Percentiles rank a stretch among this genome's conserved stretches.
These are phyloP conservation scores for Exophiala viscosa DNA, from an alignment of 2,329 filamentous ascomycete genomes.

Conservation along the genomic window DNA sequence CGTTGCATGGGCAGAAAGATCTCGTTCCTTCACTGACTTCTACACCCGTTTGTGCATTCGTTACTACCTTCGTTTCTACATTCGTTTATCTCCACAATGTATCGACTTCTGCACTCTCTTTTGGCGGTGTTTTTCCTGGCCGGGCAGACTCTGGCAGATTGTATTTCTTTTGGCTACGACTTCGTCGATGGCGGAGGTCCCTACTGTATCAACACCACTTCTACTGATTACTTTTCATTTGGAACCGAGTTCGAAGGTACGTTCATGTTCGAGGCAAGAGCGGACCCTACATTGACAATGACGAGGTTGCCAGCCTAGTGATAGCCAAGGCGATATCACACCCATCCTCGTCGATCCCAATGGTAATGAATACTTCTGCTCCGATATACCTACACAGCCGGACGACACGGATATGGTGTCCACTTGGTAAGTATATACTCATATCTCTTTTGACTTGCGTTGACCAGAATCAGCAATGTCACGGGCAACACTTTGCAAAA, in stretches of 20 bases:
- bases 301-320: slow-evolving; percentile 19
- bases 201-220: slow-evolving; percentile 27
- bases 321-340: slow-evolving; percentile 21
- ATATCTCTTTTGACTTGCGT: not conserved
- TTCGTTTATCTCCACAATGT: slow-evolving; percentile 12
- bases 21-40: too few relatives aligned
- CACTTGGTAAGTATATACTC: slow-evolving; percentile 19
- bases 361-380: slow-evolving; percentile 26
- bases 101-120: slow-evolving; percentile 1
- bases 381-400: slow-evolving; percentile 22
- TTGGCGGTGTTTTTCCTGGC: slow-evolving; percentile 9
- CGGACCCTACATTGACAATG: slow-evolving; percentile 3
- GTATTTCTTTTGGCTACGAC: slow-evolving; percentile 24
- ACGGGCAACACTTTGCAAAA: slow-evolving; percentile 22
- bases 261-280: not conserved
- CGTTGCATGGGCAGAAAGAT: too few relatives aligned
- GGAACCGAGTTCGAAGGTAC: slow-evolving; percentile 23
- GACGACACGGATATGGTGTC: slow-evolving; percentile 21
- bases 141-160: slow-evolving; percentile 14
- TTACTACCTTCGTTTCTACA: not conserved
- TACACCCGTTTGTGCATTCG: not conserved
- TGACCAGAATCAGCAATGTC: slow-evolving; percentile 20
- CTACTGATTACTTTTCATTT: slow-evolving; percentile 25
- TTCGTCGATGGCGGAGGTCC: slow-evolving; percentile 25
- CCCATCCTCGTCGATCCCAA: slow-evolving; percentile 26